Evolutionary conservation across 2,329 filamentous ascomycete species (phyloP).

Genomic region (Pseudocercospora crystallina): DNA sequence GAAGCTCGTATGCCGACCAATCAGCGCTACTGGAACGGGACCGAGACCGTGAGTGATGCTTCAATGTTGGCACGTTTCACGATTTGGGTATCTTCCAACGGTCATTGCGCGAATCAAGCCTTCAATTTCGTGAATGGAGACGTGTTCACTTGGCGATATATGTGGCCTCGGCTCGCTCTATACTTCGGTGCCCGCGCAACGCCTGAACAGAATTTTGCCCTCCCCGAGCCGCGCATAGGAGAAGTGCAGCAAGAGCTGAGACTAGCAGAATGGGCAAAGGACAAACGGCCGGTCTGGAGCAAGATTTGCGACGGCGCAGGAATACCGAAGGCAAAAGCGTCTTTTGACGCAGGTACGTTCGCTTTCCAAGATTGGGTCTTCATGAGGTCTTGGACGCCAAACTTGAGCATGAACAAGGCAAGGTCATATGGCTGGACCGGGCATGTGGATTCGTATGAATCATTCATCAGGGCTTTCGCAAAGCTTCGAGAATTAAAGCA

Average conservation of each 20-base stretch:
- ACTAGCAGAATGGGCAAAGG: slow-evolving; percentile 43
- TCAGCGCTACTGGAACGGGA: slow-evolving; percentile 34
- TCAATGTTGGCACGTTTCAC: slow-evolving; percentile 38
- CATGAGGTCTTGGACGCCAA: slow-evolving; percentile 43
- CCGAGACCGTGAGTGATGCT: slow-evolving; percentile 38
- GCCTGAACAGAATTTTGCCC: slow-evolving; percentile 15
- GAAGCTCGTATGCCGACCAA: slow-evolving; percentile 39
- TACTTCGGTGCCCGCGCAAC: slow-evolving; percentile 35
- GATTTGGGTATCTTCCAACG: slow-evolving; percentile 38
- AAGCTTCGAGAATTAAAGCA: slow-evolving; percentile 34
- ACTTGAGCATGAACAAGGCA: slow-evolving; percentile 49
- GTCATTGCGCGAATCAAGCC: slow-evolving; percentile 37
- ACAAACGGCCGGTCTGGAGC: slow-evolving; percentile 41
- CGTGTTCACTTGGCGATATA: slow-evolving; percentile 38
- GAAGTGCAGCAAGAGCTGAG: slow-evolving; percentile 43
- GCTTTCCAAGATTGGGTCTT: slow-evolving; percentile 45
- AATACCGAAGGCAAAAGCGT: slow-evolving; percentile 36
- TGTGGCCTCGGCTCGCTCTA: slow-evolving; percentile 43
- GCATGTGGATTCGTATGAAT: slow-evolving; percentile 41
- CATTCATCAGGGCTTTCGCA: slow-evolving; percentile 38
- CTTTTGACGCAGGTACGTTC: slow-evolving; percentile 49
- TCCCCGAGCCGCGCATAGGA: slow-evolving; percentile 28
- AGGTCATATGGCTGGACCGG: slow-evolving; percentile 47
- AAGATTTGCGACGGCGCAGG: slow-evolving; percentile 37
- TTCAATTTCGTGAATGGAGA: slow-evolving; percentile 47